Evolutionary conservation across 2,329 filamentous ascomycete genomes (phyloP).

Genomic region (Scedosporium minutisporum): DNA sequence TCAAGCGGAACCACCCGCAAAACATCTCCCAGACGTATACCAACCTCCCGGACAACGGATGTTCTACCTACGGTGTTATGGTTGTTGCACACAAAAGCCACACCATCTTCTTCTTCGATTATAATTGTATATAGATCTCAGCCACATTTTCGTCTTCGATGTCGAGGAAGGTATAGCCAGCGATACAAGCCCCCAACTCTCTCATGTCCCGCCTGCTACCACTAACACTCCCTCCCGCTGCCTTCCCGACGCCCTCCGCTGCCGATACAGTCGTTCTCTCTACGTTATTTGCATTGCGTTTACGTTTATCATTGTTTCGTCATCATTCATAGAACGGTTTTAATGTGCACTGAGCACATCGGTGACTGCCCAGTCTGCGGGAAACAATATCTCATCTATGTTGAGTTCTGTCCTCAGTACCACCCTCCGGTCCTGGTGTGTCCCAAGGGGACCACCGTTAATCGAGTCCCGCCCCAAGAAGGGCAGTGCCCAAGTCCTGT

Average conservation of each 20-base stretch:
- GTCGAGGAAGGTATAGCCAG: neutral
- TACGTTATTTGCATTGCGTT: neutral
- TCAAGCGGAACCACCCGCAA: neutral
- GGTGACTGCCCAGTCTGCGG: constrained; percentile 49
- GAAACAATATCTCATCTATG: constrained; percentile 49
- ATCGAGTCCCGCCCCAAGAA: constrained; percentile 37
- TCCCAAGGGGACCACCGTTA: constrained; percentile 30
- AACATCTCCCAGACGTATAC: neutral
- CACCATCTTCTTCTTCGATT: neutral
- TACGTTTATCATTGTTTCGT: neutral
- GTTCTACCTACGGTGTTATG: neutral
- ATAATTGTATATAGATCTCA: neutral
- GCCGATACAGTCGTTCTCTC: neutral
- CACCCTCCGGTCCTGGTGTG: constrained; percentile 39
- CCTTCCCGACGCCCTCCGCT: constrained; percentile 1
- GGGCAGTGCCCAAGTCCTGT: constrained; percentile 48
- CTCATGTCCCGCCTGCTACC: neutral
- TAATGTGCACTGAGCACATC: constrained; percentile 52
- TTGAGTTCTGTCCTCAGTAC: constrained; percentile 44
- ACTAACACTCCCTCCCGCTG: neutral
- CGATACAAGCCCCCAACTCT: neutral
- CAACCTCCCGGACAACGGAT: neutral
- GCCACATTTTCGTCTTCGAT: neutral
- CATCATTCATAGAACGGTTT: constrained; percentile 17
- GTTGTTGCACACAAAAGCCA: neutral